These are phyloP conservation scores for Phytophthora hybrid DNA, from an alignment of 352 stramenopile genomes.

Conservation along the genomic window DNA sequence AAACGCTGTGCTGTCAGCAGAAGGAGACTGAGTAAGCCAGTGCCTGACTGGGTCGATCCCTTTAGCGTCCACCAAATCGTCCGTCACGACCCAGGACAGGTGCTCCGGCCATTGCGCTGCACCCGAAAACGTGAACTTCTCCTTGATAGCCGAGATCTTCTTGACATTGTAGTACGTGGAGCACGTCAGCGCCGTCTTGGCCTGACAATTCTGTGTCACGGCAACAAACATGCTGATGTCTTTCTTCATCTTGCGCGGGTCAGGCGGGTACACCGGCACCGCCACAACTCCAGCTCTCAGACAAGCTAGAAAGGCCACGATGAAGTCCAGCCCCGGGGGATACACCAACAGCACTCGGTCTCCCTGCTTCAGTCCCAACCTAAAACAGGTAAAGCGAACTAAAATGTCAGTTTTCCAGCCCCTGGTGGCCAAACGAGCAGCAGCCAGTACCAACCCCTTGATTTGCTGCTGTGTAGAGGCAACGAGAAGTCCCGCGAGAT, in stretches of 20 bases:
- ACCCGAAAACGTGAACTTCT: constrained; percentile 80
- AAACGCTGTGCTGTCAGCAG: constrained; percentile 91
- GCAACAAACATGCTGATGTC: constrained; percentile 96
- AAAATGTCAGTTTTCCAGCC: neutral
- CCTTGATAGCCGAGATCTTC: constrained; percentile 89
- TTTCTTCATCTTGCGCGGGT: constrained; percentile 96
- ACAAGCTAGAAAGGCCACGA: constrained; percentile 97
- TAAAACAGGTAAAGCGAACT: constrained; percentile 28
- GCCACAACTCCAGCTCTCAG: constrained; percentile 94
- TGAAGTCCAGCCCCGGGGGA: constrained; percentile 97
- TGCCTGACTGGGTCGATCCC: constrained; percentile 50
- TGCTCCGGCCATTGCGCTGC: constrained; percentile 86
- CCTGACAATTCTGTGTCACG: constrained; percentile 93
- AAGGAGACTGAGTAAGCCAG: constrained; percentile 55
- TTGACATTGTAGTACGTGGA: constrained; percentile 95
- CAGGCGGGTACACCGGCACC: constrained; percentile 92
- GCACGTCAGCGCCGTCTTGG: constrained; percentile 94
- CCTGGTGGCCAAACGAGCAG: neutral
- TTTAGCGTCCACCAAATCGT: constrained; percentile 68
- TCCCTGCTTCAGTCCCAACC: constrained; percentile 67
- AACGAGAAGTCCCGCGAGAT: constrained; percentile 71
- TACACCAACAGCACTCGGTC: constrained; percentile 97
- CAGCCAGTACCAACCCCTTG: constrained; percentile 61
- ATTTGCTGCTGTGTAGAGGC: constrained; percentile 55
- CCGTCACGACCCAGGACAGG: constrained; percentile 89